Base-by-base conservation (phyloP, 495 filamentous ascomycete genomes). In the Peziza echinospora region DNA sequence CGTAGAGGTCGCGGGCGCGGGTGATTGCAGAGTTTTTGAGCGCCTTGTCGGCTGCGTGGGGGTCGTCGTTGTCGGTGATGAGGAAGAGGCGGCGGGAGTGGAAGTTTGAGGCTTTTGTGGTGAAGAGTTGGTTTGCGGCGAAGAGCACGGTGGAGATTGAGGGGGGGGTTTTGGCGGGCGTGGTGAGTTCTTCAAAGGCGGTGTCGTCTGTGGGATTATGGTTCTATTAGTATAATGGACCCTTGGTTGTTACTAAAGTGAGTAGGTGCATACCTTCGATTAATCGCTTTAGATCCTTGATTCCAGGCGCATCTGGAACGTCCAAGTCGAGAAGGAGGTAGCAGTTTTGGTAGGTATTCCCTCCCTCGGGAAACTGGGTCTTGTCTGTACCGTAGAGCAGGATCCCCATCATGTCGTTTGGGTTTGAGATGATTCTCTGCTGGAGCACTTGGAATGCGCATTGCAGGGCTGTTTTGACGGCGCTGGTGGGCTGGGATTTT, bases 381-480 rank as follows among this genome's bases (percentile, higher is more conserved):
- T 82, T 71, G 59, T 91, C 69, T 0, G 87, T 96, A 10, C 85
- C 84, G 51, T 89, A 96, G 6, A 99, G 71, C n/a, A 99, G 60
- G 7, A 99, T 78, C 3, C 87, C 87, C 67, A 99, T 93, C 87
- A 94, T 92, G 53, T 96, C 89, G 57, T 77, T 83, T 0, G 91
- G 91, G 51, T 86, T 86, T 2, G 85, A 85, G 56, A 99, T 94
- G 54, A 99, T 94, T 48, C 91, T 78, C 63, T 93, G 87, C 64
- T 94, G 86, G 79, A 96, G 93, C 46, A 99, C 70, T 46, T 81
- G 72, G 54, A 93, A 91, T 45, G 91, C 87, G 57, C 85, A 93
- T 67, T 92, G 92, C 22, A 99, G 67, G 5, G 91, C 86, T 0
- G 50, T 53, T 26, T 48, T 49, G 22, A 51, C 57, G 16, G 91